Conservation (phyloP, 257 asterid species). For the Scutellaria baicalensis region DNA sequence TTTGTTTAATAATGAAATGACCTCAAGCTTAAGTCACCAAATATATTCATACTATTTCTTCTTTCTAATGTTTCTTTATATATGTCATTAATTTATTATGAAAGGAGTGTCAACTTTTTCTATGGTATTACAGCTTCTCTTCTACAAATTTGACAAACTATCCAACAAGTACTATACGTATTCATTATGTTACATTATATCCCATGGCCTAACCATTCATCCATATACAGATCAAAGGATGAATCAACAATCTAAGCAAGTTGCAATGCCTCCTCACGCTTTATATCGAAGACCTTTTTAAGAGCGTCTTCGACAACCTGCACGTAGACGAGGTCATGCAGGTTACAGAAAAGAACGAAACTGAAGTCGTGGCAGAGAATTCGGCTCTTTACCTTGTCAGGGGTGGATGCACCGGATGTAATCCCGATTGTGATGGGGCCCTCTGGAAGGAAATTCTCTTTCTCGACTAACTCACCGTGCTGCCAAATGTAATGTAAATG, state of each 20-base stretch:
- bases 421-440: conserved; percentile 84
- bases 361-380: too few species aligned
- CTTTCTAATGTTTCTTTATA: too few species aligned
- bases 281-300: conserved; percentile 56
- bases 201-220: not conserved
- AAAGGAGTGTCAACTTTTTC: not conserved
- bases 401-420: conserved; percentile 97
- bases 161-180: not conserved
- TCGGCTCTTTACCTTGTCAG: conserved; percentile 58
- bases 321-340: not conserved
- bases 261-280: conserved; percentile 58
- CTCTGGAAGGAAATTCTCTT: conserved; percentile 68
- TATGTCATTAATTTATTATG: too few species aligned
- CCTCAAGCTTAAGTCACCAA: too few species aligned
- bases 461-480: conserved; percentile 98
- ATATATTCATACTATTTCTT: too few species aligned
- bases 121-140: not conserved
- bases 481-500: conserved; percentile 16
- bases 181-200: conserved; percentile 3
- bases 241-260: conserved; percentile 30
- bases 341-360: too few species aligned
- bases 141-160: not conserved
- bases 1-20: too few species aligned
- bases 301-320: conserved; percentile 84
- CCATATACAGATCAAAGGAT: not conserved